Evolutionary conservation across 2,329 filamentous ascomycete genomes (phyloP), one percentile per base, ranked within the genome.

Genomic region (Curvularia lunata): DNA sequence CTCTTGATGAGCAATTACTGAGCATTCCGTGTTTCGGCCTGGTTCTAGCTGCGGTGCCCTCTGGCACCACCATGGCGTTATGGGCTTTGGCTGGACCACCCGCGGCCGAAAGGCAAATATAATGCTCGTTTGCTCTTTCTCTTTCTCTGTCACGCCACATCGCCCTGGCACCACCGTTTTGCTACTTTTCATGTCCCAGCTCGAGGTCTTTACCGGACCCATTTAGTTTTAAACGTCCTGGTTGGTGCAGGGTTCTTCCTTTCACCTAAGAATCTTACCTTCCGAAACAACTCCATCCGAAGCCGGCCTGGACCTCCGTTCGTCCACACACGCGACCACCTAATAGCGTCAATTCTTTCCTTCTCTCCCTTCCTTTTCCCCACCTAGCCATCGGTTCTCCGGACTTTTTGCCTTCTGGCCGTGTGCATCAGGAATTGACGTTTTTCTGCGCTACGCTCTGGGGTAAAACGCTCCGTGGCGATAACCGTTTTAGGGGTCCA

Each of bases 251-350:
- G 27, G 18, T 30, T 41, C 21, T 48, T 27, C 27, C n/a, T 38
- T 47, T 60, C 28, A 30, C 28, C 34, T 1, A 46, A 47, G 57
- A 52, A 53, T 49, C 55, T 47, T 49, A 42, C 46, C 37, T 48
- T 49, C 58, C 52, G 50, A 58, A 53, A 57, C 56, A 27, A 27
- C 40, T 50, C 56, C 52, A 55, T 12, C 59, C 50, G 52, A 55
- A 55, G 37, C 40, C 58, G 59, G 32, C 61, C 56, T 10, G 50
- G 52, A 42, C 52, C 58, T 63, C 55, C 55, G 52, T 63, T 61
- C 57, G 61, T 58, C 61, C 63, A 62, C 45, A 48, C 28, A 30
- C 48, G 45, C 61, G 48, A 56, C 40, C 27, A 41, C 48, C 30
- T 43, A 52, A 52, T 50, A 28, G 27, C 25, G 13, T 16, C n/a